These are phyloP conservation scores for Vaccinium vitisidaea DNA, from an alignment of 148 eudicot species.

Conservation along the genomic window DNA sequence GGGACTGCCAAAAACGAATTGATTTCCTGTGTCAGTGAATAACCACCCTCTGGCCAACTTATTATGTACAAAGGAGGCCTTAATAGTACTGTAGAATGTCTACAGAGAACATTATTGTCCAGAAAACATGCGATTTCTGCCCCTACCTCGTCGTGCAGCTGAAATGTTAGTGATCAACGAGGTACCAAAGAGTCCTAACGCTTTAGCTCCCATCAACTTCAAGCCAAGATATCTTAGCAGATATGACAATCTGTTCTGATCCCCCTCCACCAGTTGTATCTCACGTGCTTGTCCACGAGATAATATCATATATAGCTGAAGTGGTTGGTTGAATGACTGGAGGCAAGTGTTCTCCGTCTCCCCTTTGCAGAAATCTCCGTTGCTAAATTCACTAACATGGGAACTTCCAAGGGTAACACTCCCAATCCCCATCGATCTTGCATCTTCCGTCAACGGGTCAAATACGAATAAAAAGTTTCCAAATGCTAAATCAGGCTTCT, in stretches of 20 bases:
- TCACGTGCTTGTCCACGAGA: conserved; percentile 71
- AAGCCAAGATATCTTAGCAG: conserved; percentile 53
- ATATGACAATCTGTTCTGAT: conserved; percentile 44
- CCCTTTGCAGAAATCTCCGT: conserved; percentile 27
- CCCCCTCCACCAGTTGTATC: conserved; percentile 47
- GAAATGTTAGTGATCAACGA: conserved; percentile 46
- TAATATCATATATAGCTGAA: conserved; percentile 61
- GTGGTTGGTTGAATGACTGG: conserved; percentile 32
- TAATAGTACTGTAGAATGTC: neutral
- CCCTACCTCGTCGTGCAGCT: conserved; percentile 59
- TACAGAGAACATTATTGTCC: conserved; percentile 16
- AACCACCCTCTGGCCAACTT: neutral
- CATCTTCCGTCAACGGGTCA: conserved; percentile 52
- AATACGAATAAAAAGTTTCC: conserved; percentile 64
- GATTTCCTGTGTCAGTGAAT: neutral
- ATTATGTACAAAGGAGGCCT: conserved; percentile 13
- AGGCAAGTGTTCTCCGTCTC: conserved; percentile 32
- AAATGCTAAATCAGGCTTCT: conserved; percentile 65
- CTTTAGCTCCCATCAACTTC: conserved; percentile 66
- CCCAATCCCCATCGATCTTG: conserved; percentile 55
- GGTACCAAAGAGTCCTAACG: conserved; percentile 43
- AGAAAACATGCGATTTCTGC: conserved; percentile 34
- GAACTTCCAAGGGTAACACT: conserved; percentile 45
- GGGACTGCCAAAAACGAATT: neutral
- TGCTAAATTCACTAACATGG: conserved; percentile 27